Conservation (phyloP, 164 flowering plant species). For the Tetrastigma voinierianum region DNA sequence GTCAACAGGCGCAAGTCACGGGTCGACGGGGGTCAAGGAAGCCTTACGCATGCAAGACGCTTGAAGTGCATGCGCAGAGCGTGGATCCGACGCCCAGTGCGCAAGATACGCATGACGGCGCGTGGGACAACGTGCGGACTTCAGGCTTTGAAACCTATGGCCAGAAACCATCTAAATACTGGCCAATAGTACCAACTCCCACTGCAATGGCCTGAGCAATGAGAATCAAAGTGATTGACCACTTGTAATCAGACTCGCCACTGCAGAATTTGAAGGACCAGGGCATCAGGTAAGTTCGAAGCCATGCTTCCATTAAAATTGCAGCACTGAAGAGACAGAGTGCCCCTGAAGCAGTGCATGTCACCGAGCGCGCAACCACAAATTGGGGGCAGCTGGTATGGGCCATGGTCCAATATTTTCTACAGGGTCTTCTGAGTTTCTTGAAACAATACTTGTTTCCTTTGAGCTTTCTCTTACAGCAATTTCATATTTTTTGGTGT, state of each 20-base stretch:
- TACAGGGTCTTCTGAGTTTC: conserved; percentile 32
- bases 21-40: too few relatives aligned
- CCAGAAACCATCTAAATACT: conserved; percentile 46
- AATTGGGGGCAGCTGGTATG: conserved; percentile 56
- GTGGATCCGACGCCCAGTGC: too few relatives aligned
- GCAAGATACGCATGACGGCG: too few relatives aligned
- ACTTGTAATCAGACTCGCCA: conserved; percentile 58
- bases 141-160: conserved; percentile 35
- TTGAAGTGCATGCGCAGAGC: too few relatives aligned
- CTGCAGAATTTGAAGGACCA: conserved; percentile 35
- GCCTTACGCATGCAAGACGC: too few relatives aligned
- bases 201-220: conserved; percentile 40
- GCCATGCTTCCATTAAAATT: conserved; percentile 40
- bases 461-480: conserved; percentile 28
- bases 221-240: conserved; percentile 44
- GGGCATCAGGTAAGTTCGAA: conserved; percentile 31
- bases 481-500: conserved; percentile 24
- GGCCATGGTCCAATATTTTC: conserved; percentile 72
- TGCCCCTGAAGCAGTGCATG: conserved; percentile 53
- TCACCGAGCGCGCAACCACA: conserved; percentile 57
- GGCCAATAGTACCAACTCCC: conserved; percentile 49
- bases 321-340: conserved; percentile 43
- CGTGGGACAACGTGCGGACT: too few relatives aligned
- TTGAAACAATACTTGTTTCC: conserved; percentile 2
- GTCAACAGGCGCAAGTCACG: too few relatives aligned